These are phyloP conservation scores for Cladophialophora yegresii DNA, from an alignment of 2,329 filamentous ascomycete genomes.

Conservation along the genomic window DNA sequence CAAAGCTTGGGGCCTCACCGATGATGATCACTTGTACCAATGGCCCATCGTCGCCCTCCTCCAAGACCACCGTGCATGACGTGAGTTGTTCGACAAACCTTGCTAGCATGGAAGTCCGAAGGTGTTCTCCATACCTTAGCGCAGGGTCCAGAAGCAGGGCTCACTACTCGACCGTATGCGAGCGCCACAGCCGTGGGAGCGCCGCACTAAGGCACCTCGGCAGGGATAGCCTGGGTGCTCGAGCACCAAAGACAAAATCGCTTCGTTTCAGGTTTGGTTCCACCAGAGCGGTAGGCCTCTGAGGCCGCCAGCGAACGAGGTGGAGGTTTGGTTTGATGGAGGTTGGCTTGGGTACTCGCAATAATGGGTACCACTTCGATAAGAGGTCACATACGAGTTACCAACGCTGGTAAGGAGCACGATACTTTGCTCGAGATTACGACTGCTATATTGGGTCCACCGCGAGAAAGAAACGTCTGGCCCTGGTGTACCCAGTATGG, in stretches of 20 bases:
- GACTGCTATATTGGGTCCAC: no score
- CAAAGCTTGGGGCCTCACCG: slow-evolving; percentile 1
- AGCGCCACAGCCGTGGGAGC: slow-evolving; percentile 23
- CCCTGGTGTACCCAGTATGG: no score
- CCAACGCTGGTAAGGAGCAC: neutral
- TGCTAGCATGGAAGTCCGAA: neutral
- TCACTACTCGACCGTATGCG: slow-evolving; percentile 3
- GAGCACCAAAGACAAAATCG: slow-evolving; percentile 10
- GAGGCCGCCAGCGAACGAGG: neutral
- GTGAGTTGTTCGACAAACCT: neutral
- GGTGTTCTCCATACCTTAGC: neutral
- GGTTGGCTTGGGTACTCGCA: no score
- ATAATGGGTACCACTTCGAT: neutral
- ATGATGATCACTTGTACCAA: slow-evolving; percentile 13
- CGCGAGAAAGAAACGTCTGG: no score
- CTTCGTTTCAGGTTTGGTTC: slow-evolving; percentile 28
- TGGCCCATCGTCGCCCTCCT: slow-evolving; percentile 1
- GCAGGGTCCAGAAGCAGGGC: slow-evolving; percentile 8
- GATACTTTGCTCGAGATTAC: neutral
- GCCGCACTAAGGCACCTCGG: slow-evolving; percentile 1
- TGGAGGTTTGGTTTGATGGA: neutral
- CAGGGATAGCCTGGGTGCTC: neutral
- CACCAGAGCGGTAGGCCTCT: slow-evolving; percentile 4
- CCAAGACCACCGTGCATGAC: slow-evolving; percentile 15
- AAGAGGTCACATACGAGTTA: neutral